These are phyloP conservation scores for Candolleomyces aberdarensis DNA, from an alignment of 768 basidiomycete species.

Conservation along the genomic window DNA sequence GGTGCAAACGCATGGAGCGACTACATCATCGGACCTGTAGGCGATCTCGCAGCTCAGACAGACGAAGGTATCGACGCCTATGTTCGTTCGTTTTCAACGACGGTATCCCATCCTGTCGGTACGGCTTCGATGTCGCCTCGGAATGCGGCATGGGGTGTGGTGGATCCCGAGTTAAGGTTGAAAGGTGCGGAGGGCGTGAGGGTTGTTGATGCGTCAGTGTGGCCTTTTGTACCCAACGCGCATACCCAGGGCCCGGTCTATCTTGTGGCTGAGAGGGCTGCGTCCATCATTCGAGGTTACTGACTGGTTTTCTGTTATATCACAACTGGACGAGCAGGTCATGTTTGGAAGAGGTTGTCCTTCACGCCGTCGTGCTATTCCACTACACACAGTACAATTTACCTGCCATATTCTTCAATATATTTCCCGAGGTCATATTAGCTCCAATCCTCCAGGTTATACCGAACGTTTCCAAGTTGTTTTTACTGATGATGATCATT, in stretches of 20 bases:
- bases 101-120: constrained; percentile 24
- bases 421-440: too few relatives aligned
- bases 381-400: too few relatives aligned
- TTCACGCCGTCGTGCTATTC: too few relatives aligned
- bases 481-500: too few relatives aligned
- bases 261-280: constrained; percentile 32
- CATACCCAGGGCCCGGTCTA: constrained; percentile 34
- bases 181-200: constrained; percentile 27
- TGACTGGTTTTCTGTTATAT: background rate
- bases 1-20: constrained; percentile 20
- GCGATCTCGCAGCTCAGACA: constrained; percentile 12
- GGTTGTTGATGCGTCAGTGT: constrained; percentile 29
- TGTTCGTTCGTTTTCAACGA: constrained; percentile 12
- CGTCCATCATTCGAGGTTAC: constrained; percentile 1
- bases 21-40: constrained; percentile 20
- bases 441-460: too few relatives aligned
- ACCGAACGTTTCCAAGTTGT: too few relatives aligned
- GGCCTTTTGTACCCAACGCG: constrained; percentile 26
- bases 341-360: background rate
- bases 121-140: constrained; percentile 23
- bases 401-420: too few relatives aligned
- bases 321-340: background rate
- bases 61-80: constrained; percentile 18
- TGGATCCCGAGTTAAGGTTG: constrained; percentile 26
- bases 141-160: constrained; percentile 22